Evolutionary conservation across 495 filamentous ascomycete species (phyloP), one percentile per base, ranked within the genome.

Genomic region (Massariosphaeria phaeospora): DNA sequence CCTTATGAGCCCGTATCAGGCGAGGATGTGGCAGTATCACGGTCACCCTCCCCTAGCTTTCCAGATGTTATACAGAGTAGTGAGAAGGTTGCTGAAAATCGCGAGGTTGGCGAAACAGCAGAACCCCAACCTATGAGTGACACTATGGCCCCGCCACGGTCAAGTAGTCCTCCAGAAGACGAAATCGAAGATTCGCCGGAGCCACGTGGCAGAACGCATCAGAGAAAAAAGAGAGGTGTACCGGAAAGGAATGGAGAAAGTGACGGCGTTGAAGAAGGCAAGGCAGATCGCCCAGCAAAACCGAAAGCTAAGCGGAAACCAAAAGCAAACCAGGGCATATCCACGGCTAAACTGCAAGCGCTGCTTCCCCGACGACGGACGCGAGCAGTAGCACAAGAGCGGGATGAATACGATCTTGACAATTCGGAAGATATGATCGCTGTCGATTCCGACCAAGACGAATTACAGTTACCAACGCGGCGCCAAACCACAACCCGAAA

Each of bases 81-180:
- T 20, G 61, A 59, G 25, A 42, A 51, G 11, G 29, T 27, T 13
- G 44, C 9, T 7, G 17, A 62, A 34, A 70, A 67, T n/a, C 56
- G 69, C 5, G 17, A 62, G 31, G 70, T 67, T n/a, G 55, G 69
- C 5, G 46, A 46, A 24, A 13, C 33, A 17, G 38, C 33, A 13
- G 48, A 48, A 7, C 30, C 36, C 8, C 72, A 74, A 52, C 46
- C 65, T 6, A 61, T 72, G 29, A 79, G 72, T 48, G 72, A 75
- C 53, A 80, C 75, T 0, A 73, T 79, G 75, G 74, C 70, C 30
- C 75, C 74, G 3, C 79, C 79, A 2, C 55, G 66, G 47, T 80
- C 77, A 52, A 79, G 76, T 66, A 72, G 71, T 55, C 51, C 60
- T 20, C 18, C 18, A 10, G 17, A 25, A 35, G 41, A 57, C 17